phyloP scores from a whole-genome alignment of 441 rosid genomes.

The Biscutella laevigata region DNA sequence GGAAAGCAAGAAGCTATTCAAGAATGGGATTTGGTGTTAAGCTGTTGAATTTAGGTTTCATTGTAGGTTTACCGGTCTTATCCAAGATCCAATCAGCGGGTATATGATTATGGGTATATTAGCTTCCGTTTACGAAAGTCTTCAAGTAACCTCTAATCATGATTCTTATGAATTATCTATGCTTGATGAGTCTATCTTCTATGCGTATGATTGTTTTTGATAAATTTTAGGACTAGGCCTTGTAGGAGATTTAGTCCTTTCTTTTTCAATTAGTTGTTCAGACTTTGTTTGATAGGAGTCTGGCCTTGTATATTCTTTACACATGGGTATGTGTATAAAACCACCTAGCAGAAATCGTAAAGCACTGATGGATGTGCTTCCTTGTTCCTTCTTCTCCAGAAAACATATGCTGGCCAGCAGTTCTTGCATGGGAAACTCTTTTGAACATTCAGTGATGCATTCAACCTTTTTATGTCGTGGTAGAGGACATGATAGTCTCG shows the following conservation, averaged over 20 bases:
- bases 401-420: slow-evolving; percentile 40
- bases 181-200: neutral
- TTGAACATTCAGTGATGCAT: slow-evolving; percentile 41
- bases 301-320: neutral
- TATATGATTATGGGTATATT: neutral
- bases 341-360: slow-evolving; percentile 14
- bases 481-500: slow-evolving; percentile 44
- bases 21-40: neutral
- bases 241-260: neutral
- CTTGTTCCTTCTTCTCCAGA: slow-evolving; percentile 41
- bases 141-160: slow-evolving; percentile 8
- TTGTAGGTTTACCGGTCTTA: neutral
- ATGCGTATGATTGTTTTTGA: neutral
- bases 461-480: slow-evolving; percentile 36
- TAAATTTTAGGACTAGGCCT: neutral
- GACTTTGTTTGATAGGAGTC: neutral
- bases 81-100: neutral
- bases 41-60: neutral
- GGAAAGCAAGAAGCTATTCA: neutral
- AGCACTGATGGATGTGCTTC: slow-evolving; percentile 29
- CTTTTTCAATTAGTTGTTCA: neutral
- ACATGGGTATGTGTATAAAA: neutral
- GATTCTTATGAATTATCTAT: neutral
- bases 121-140: slow-evolving; percentile 1
- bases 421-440: slow-evolving; percentile 44